Base-by-base conservation (phyloP, 179 eudicot species). In the Corrigiola litoralis region DNA sequence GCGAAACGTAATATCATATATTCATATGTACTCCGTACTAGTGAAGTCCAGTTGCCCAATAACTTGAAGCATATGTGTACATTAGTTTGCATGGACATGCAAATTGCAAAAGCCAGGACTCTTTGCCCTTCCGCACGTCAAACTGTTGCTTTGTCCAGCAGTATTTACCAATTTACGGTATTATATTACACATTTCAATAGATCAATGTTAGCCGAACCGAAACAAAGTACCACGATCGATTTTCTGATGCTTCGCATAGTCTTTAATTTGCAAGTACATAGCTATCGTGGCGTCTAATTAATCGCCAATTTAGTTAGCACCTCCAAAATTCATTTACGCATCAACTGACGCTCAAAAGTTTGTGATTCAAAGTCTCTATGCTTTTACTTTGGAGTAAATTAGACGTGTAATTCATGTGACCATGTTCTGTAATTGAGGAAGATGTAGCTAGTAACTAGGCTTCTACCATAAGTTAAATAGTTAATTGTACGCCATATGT, bases 321-420 rank as follows among this genome's bases (percentile, higher is more conserved):
- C 31, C 12, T 32, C 44, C 41, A 44, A 29, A 41, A 42, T 21
- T n/a, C n/a, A n/a, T n/a, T n/a, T n/a, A n/a, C n/a, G n/a, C n/a
- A 10, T 11, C 33, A 8, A 63, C 17, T 28, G 18, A 38, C n/a
- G 29, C 45, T 33, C 41, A 21, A 1, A 16, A 50, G 4, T 51
- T 51, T 65, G 49, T 29, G 28, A 14, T 42, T 47, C 12, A 56
- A 49, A 57, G 57, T 67, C 2, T 3, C 4, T 52, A 40, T 46
- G 58, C n/a, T 44, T 66, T 70, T 46, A 66, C 41, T 66, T 75
- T 75, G 77, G 77, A 79, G 79, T 79, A 77, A 61, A 73, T 65
- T 73, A 72, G 74, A 77, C 66, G 75, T 77, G 77, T 69, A 65
- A 69, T 25, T 77, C 74, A 77, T 65, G 77, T 76, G 80, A 63